phyloP scores from a whole-genome alignment of 2,329 filamentous ascomycete species.

The Pseudocercospora fuligena region DNA sequence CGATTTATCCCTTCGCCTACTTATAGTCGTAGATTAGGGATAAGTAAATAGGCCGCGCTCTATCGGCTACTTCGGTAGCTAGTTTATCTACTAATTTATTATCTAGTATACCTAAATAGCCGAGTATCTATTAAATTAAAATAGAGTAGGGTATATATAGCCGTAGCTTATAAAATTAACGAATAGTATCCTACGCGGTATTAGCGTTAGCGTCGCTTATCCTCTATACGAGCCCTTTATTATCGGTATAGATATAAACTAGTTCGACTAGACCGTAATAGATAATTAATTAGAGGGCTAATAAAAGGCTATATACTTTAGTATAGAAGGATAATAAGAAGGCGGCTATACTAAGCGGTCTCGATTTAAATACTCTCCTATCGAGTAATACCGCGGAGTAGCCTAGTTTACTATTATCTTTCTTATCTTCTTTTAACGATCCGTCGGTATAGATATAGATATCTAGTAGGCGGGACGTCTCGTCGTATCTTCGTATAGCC shows the following conservation, averaged over 20 bases:
- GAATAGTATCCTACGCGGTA: background rate
- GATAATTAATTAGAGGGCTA: background rate
- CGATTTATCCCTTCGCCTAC: background rate
- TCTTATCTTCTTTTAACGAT: background rate
- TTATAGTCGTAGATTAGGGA: too few species aligned
- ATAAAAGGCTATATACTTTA: background rate
- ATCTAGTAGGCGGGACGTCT: background rate
- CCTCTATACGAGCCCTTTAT: background rate
- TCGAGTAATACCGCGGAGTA: background rate
- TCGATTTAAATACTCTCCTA: background rate
- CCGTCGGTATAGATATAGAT: background rate
- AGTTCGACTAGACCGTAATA: background rate
- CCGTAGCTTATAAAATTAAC: background rate
- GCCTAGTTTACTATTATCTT: background rate
- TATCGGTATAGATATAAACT: background rate
- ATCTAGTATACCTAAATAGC: background rate
- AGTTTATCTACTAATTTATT: too few species aligned
- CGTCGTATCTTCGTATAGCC: background rate
- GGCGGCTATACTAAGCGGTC: background rate
- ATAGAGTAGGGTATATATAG: background rate
- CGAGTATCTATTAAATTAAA: background rate
- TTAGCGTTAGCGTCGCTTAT: background rate
- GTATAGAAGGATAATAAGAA: background rate
- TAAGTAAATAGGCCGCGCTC: background rate
- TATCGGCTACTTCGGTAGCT: too few species aligned